Evolutionary conservation across 345 rosid genomes (phyloP).

Genomic region (Noccaea caerulescens): DNA sequence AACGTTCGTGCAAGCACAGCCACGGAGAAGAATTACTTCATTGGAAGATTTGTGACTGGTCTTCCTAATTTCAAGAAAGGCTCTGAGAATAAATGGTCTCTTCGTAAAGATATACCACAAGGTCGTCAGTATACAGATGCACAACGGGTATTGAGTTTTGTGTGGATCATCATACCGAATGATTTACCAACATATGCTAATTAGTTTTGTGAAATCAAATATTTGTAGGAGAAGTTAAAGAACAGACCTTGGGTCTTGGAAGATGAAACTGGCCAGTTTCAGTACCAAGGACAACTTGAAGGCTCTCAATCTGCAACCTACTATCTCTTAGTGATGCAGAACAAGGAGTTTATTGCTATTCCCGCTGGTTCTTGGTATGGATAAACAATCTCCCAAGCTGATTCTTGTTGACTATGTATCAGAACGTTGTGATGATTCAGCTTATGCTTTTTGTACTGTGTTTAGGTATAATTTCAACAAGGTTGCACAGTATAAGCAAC

Average conservation of each 20-base stretch:
- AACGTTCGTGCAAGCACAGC: conserved; percentile 70
- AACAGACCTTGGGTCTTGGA: conserved; percentile 95
- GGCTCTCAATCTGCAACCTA: conserved; percentile 96
- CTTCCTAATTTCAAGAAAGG: conserved; percentile 82
- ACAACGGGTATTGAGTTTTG: conserved; percentile 58
- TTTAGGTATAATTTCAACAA: conserved; percentile 85
- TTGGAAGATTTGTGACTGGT: conserved; percentile 81
- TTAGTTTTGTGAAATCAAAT: neutral
- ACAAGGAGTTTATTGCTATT: conserved; percentile 82
- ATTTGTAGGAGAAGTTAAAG: conserved; percentile 78
- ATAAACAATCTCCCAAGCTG: neutral
- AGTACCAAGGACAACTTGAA: conserved; percentile 92
- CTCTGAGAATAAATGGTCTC: conserved; percentile 87
- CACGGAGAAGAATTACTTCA: conserved; percentile 81
- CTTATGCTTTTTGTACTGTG: neutral
- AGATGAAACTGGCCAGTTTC: conserved; percentile 96
- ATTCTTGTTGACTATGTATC: neutral
- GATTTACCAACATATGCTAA: neutral
- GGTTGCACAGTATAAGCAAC: conserved; percentile 96
- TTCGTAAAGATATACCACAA: conserved; percentile 84
- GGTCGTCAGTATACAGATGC: conserved; percentile 85
- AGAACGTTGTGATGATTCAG: neutral
- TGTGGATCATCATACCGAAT: neutral
- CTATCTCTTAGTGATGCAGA: conserved; percentile 82
- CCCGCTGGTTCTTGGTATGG: conserved; percentile 97